A percentile compares a stretch with the other conserved stretches of the same genome.
These are phyloP conservation scores for Cyclocybe aegerita DNA, from an alignment of 768 basidiomycete genomes.

Conservation along the genomic window DNA sequence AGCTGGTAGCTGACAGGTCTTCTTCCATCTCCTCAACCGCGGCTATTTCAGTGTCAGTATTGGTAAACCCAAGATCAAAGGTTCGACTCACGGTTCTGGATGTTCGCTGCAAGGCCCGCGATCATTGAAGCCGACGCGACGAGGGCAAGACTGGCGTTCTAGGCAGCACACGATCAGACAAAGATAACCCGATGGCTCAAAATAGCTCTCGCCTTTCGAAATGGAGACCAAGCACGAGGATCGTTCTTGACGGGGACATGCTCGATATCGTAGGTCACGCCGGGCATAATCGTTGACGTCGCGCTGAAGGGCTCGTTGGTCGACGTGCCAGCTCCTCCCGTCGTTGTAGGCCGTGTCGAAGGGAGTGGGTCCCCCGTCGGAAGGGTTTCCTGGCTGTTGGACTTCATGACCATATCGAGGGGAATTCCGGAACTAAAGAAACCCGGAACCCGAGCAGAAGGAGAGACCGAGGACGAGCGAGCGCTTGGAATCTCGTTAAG, in stretches of 20 bases:
- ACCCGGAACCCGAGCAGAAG: too few relatives aligned
- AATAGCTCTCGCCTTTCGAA: constrained; percentile 47
- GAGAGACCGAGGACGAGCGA: too few relatives aligned
- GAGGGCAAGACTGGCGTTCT: constrained; percentile 46
- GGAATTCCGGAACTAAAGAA: too few relatives aligned
- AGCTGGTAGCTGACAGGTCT: constrained; percentile 57
- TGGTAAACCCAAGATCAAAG: background rate
- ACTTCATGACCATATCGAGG: too few relatives aligned
- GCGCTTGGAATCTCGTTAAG: too few relatives aligned
- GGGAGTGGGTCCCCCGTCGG: too few relatives aligned
- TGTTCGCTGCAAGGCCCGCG: constrained; percentile 56
- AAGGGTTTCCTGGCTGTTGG: too few relatives aligned
- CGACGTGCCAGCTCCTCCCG: too few relatives aligned
- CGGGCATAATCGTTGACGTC: too few relatives aligned
- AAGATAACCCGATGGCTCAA: background rate
- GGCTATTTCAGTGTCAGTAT: constrained; percentile 35
- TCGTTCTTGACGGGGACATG: constrained; percentile 58
- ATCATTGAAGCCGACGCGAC: constrained; percentile 56
- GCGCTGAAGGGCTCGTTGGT: too few relatives aligned
- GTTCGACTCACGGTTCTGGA: constrained; percentile 58
- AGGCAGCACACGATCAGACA: background rate
- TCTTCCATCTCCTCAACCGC: constrained; percentile 59
- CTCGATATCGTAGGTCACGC: constrained; percentile 40
- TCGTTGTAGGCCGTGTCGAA: too few relatives aligned
- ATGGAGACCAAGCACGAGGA: constrained; percentile 56